Base-by-base conservation (phyloP, 1,284 basidiomycete species). In the Cutaneotrichosporon cutaneum region DNA sequence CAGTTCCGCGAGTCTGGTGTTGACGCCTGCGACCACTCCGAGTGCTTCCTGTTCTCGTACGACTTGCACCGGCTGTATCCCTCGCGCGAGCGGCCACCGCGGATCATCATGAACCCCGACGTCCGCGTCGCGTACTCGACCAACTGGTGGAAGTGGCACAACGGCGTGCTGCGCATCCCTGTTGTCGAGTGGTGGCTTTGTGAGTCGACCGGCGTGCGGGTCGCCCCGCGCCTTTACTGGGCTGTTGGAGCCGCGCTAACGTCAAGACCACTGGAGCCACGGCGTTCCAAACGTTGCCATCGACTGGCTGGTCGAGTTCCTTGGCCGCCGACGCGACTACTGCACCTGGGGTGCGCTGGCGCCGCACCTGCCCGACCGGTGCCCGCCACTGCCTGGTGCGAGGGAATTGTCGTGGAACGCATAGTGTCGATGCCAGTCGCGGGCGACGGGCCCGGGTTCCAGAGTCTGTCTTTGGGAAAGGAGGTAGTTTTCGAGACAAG, bases 1-100 rank as follows among this genome's bases (percentile, higher is more conserved):
- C 63, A 69, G 1, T 86, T 86, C 78, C 82, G 85, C 39, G 65
- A 77, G 13, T 82, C 82, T 13, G 69, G 63, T 1, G 66, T 75
- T 24, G 75, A 70, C 9, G 81, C 82, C 59, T 86, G 85, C 71
- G 82, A 80, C 68, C 82, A 83, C 44, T 82, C 81, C 24, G 85
- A 86, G 74, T 84, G 82, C 42, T 84, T 85, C 75, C 69, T 84
- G 54, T 76, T 83, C 18, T 83, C 82, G 6, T 85, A 85, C 72
- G 85, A 86, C 70, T 72, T 86, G 30, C 81, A 85, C 61, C 81
- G 84, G 4, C 62, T 83, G 33, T 81, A 83, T 60, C 72, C 73
- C 21, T 65, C 82, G 50, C 67, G 76, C 35, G 58, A 56, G 18
- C 56, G 70, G 13, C 73, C 71, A 11, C 78, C 80, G 0, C 76